Evolutionary conservation across 1,284 basidiomycete genomes (phyloP).

Genomic region (Entoloma clypeatum): DNA sequence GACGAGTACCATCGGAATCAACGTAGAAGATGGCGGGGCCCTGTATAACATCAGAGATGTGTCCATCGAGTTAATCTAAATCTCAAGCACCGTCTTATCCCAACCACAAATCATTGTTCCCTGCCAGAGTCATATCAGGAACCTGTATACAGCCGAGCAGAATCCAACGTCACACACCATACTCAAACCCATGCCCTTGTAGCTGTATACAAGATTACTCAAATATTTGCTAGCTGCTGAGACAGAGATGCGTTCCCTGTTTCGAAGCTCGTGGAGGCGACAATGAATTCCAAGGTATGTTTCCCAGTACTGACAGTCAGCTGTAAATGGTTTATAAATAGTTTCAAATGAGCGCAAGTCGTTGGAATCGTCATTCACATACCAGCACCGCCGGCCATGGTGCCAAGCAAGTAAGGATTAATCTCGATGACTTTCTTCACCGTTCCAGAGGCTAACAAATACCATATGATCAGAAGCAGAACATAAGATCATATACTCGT

Average conservation of each 20-base stretch:
- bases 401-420: constrained; percentile 96
- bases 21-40: constrained; percentile 99
- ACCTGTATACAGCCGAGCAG: constrained; percentile 5
- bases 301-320: constrained; percentile 96
- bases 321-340: constrained; percentile 33
- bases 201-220: constrained; percentile 95
- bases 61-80: neutral
- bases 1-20: constrained; percentile 93
- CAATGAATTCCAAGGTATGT: constrained; percentile 99
- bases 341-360: neutral
- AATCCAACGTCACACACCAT: constrained; percentile 65
- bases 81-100: constrained; percentile 87
- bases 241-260: constrained; percentile 97
- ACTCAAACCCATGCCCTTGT: constrained; percentile 99
- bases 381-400: constrained; percentile 99
- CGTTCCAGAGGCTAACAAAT: constrained; percentile 76
- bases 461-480: constrained; percentile 9
- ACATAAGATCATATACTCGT: neutral
- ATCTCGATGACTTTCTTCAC: constrained; percentile 99
- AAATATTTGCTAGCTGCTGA: constrained; percentile 98
- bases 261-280: constrained; percentile 93
- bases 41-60: constrained; percentile 30
- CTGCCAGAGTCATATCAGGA: constrained; percentile 35
- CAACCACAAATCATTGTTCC: constrained; percentile 99
- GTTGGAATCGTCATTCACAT: too few relatives aligned